Evolutionary conservation across 2,329 filamentous ascomycete species (phyloP), one percentile per base, ranked within the genome.

Genomic region (Aspergillus latus): DNA sequence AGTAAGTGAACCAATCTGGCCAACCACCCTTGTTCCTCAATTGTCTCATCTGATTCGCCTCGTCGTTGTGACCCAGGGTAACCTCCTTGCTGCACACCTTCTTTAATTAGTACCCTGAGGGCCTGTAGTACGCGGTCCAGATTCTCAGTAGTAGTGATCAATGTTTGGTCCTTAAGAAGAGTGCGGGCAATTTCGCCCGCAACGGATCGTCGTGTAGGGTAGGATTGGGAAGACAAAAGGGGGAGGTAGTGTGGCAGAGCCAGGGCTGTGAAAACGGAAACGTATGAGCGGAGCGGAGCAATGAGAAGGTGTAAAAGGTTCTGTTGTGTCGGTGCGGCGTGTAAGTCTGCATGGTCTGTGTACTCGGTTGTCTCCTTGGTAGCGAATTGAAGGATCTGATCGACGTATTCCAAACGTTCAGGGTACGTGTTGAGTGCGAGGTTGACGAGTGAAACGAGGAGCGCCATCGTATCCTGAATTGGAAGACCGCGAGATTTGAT

Each of bases 11-110:
- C 86, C 68, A 99, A 88, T 65, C 94, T 84, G 36, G 94, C 94
- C 52, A 99, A 81, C 92, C 92, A 97, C 50, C 94, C 94, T 79
- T 99, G 94, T 76, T 99, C 94, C 74, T 99, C 93, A 68, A 97
- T 86, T 0, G 93, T 97, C 77, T 99, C 95, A 59, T 99, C 94
- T 0, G 94, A 97, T 78, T 99, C 95, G 46, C 84, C 79, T 59
- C 91, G 86, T 61, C 90, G 82, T 68, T 93, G 89, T 11, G 80
- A 76, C 5, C 90, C 90, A 0, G 92, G 88, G 66, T 97, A 97
- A 30, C 90, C 90, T 46, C 86, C 83, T n/a, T 88, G 80, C 67
- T 96, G 92, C 11, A 89, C 87, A 10, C 93, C 92, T 76, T 99
- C 94, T 66, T 92, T 94, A 71, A 99, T 94, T 36, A 99, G 79